Base-by-base conservation (phyloP, 176 grass and related monocot genomes). In the Triticum dicoccoides region DNA sequence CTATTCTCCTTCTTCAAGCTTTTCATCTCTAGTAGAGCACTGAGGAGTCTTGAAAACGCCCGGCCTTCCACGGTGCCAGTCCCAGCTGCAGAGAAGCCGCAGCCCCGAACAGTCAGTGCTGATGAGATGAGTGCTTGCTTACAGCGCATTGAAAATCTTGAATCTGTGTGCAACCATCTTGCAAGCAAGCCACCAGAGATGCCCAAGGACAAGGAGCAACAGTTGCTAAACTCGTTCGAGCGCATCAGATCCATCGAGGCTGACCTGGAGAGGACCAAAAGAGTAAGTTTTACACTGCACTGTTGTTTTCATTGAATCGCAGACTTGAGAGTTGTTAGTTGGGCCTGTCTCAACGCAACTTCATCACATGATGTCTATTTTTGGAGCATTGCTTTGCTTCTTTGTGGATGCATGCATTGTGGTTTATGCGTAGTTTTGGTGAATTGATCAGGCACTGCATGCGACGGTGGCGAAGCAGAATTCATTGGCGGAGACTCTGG, bases 231-330 rank as follows among this genome's bases (percentile, higher is more conserved):
- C 68, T 97, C 97, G 11, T 93, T 96, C 2, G 94, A 99, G 72
- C 90, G 97, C 77, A 99, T 99, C 77, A 93, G 87, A 80, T 93
- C 82, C n/a, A 86, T 97, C 75, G 94, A 99, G 81, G 89, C 83
- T 79, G 97, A 99, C 71, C 94, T 93, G 61, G 89, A 93, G 63
- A 91, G 64, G 87, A 95, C 94, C 65, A 93, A 91, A 76, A 88
- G 90, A 30, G 94, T 93, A 95, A 87, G 87, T 12, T 38, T 10
- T 42, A 10, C 9, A 2, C 39, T 10, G 39, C 8, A 42, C 39
- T 42, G 39, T 42, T 42, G 8, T 10, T 45, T 3, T 44, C 3
- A 44, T 63, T 20, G 21, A 30, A 30, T 21, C 15, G 12, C 33
- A 12, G 4, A 72, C 35, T 12, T 6, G 6, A 73, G 39, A 64